phyloP scores from a whole-genome alignment of 1,284 basidiomycete species.

The Apiotrichum domesticum region DNA sequence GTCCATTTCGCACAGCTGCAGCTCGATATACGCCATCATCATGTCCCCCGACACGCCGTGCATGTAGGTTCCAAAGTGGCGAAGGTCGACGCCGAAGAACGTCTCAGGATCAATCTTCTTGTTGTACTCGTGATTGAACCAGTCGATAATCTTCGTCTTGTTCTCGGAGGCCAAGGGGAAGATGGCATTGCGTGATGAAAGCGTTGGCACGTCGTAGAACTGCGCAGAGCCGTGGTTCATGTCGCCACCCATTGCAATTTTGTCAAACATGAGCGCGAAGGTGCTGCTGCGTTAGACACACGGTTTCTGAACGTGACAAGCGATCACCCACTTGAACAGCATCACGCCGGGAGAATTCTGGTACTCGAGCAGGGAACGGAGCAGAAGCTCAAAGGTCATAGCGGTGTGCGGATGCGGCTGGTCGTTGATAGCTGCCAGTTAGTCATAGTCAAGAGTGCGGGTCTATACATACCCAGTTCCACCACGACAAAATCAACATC shows the following conservation, averaged over 20 bases:
- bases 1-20: constrained; percentile 40
- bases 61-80: constrained; percentile 19
- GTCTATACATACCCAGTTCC: constrained; percentile 21
- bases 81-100: constrained; percentile 26
- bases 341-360: constrained; percentile 5
- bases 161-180: constrained; percentile 21
- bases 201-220: constrained; percentile 39
- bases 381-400: constrained; percentile 10
- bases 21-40: constrained; percentile 34
- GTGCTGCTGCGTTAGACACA: constrained; percentile 13
- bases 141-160: constrained; percentile 18
- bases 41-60: constrained; percentile 34
- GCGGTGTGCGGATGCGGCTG: not conserved
- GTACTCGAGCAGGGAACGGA: constrained; percentile 7
- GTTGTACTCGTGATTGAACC: constrained; percentile 16
- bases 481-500: constrained; percentile 30
- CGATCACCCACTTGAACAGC: constrained; percentile 11
- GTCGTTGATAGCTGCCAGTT: constrained; percentile 34
- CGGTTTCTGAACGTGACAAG: not conserved
- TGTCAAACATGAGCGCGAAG: constrained; percentile 35
- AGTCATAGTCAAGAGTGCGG: not conserved
- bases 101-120: not conserved
- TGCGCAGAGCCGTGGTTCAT: constrained; percentile 33
- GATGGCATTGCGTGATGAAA: constrained; percentile 33
- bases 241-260: constrained; percentile 33